A percentile compares a stretch with the other conserved stretches of the same genome.
These are phyloP conservation scores for Tolypocladium album DNA, from an alignment of 2,329 filamentous ascomycete species.

Conservation along the genomic window DNA sequence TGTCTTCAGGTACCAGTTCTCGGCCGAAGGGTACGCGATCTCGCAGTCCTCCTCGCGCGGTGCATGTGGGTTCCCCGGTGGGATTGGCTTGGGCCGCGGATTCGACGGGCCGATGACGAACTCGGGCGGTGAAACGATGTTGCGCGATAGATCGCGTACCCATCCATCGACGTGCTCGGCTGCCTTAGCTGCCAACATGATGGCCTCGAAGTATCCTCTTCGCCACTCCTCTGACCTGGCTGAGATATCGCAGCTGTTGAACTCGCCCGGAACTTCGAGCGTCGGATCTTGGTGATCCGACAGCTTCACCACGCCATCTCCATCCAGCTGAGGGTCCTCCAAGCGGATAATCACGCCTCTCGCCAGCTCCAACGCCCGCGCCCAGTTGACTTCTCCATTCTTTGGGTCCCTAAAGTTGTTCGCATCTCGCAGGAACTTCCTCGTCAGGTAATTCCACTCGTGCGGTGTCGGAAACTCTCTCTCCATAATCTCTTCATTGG, in stretches of 20 bases:
- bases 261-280: conserved; percentile 57
- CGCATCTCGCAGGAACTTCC: conserved; percentile 57
- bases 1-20: conserved; percentile 72
- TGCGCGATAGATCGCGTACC: conserved; percentile 57
- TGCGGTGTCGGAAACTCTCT: conserved; percentile 67
- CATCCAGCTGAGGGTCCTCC: conserved; percentile 60
- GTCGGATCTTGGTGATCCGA: conserved; percentile 49
- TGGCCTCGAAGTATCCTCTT: conserved; percentile 70
- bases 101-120: conserved; percentile 77
- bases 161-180: conserved; percentile 76
- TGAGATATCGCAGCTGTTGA: conserved; percentile 56
- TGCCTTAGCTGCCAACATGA: conserved; percentile 67
- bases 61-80: conserved; percentile 48
- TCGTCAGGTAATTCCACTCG: conserved; percentile 67
- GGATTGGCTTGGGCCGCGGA: conserved; percentile 63
- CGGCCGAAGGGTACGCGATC: conserved; percentile 56
- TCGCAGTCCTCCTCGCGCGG: conserved; percentile 69
- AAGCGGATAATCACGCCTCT: conserved; percentile 51
- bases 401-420: conserved; percentile 46
- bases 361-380: conserved; percentile 49
- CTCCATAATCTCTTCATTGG: conserved; percentile 68
- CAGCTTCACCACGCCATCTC: conserved; percentile 49
- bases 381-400: conserved; percentile 53
- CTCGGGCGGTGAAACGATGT: conserved; percentile 58
- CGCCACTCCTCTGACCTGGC: conserved; percentile 75